Conservation (phyloP, 305 asterid species). For the Fraxinus xanthoxyloides region DNA sequence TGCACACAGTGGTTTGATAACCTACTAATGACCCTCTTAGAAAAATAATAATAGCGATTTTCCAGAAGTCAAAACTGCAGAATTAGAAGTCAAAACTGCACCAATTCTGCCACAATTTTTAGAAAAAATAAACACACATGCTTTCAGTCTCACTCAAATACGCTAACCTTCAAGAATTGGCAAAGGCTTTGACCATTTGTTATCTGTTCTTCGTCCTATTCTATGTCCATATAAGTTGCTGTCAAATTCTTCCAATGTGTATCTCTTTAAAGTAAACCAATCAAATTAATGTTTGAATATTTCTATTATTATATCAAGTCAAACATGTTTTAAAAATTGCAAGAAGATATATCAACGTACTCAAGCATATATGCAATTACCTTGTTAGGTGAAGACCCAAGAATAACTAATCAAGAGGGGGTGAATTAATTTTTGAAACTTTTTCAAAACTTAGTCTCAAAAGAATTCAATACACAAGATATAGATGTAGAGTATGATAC, state of each 20-base stretch:
- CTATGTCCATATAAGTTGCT: background rate
- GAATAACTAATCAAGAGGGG: too few species aligned
- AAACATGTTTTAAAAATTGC: background rate
- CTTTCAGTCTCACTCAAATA: background rate
- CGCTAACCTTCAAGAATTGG: background rate
- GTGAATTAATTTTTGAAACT: too few species aligned
- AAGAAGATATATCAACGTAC: background rate
- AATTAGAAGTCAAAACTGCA: background rate
- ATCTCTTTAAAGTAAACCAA: background rate
- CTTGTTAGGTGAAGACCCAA: background rate
- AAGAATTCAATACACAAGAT: too few species aligned
- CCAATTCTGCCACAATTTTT: background rate
- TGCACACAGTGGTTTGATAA: background rate
- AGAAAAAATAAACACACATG: background rate
- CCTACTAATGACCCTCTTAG: background rate
- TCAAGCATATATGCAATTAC: background rate
- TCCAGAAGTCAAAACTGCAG: background rate
- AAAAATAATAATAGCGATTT: background rate
- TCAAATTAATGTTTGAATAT: background rate
- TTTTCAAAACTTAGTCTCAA: too few species aligned
- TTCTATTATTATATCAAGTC: background rate
- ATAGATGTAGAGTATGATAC: too few species aligned
- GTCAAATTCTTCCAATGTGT: background rate
- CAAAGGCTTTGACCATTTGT: background rate
- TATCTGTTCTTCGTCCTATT: background rate